These are phyloP conservation scores for Fusarium acutatum DNA, from an alignment of 2,329 filamentous ascomycete species.

Conservation along the genomic window DNA sequence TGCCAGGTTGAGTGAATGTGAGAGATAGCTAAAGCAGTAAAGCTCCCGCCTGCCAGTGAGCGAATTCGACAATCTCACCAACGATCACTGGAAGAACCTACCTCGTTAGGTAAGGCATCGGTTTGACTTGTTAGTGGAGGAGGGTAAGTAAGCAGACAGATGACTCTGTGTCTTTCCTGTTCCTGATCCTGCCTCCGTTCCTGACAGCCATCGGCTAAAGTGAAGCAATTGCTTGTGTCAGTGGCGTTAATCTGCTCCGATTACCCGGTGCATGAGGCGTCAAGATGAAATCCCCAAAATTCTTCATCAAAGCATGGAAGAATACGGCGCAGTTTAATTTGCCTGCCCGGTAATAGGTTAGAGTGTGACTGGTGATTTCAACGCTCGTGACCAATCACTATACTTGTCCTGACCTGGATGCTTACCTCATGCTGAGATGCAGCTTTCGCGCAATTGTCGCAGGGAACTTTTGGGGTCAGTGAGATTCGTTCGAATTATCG, in stretches of 20 bases:
- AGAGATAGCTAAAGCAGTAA: constrained; percentile 18
- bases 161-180: not conserved
- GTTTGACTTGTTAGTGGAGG: not conserved
- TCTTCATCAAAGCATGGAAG: not conserved
- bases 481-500: not conserved
- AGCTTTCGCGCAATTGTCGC: not conserved
- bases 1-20: constrained; percentile 10
- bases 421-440: not conserved
- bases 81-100: constrained; percentile 12
- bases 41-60: constrained; percentile 21
- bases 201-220: constrained; percentile 20
- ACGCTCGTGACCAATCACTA: not conserved
- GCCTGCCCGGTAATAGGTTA: not conserved
- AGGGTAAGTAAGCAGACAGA: not conserved
- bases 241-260: constrained; percentile 9
- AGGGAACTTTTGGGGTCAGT: constrained; percentile 1
- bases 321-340: not conserved
- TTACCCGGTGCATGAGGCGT: constrained; percentile 2
- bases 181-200: not conserved
- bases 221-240: constrained; percentile 9
- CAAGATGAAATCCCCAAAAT: not conserved
- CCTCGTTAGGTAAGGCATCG: constrained; percentile 26
- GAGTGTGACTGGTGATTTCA: not conserved
- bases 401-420: not conserved
- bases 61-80: constrained; percentile 20